Conservation (phyloP, 2,329 filamentous ascomycete species). For the Chalaropsis thielavioides region DNA sequence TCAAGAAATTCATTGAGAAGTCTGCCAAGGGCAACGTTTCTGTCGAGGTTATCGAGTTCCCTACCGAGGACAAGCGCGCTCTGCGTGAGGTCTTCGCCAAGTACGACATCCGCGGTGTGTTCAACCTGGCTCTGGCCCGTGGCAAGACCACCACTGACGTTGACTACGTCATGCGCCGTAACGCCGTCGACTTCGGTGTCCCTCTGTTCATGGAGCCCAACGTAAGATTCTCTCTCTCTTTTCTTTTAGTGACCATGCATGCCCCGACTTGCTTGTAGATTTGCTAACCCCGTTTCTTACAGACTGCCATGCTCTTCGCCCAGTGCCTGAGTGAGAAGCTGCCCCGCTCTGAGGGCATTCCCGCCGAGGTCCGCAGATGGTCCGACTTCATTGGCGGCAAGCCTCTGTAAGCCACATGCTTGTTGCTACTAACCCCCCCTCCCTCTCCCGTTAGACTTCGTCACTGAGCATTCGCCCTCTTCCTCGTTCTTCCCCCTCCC, state of each 20-base stretch:
- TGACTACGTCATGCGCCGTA: slow-evolving; percentile 90
- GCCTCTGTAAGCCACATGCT: slow-evolving; percentile 46
- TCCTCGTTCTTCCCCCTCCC: neutral
- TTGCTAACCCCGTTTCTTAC: slow-evolving; percentile 23
- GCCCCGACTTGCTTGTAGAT: slow-evolving; percentile 9
- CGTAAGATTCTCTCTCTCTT: slow-evolving; percentile 39
- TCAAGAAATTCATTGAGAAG: slow-evolving; percentile 73
- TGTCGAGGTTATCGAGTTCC: slow-evolving; percentile 91
- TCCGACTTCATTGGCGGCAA: slow-evolving; percentile 87
- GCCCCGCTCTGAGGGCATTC: slow-evolving; percentile 74
- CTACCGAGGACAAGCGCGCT: slow-evolving; percentile 87
- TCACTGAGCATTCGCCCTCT: neutral
- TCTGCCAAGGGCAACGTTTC: slow-evolving; percentile 49
- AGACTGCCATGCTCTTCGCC: slow-evolving; percentile 93
- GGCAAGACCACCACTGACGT: slow-evolving; percentile 77
- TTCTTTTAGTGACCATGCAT: neutral
- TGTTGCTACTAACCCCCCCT: neutral
- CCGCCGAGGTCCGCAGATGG: slow-evolving; percentile 83
- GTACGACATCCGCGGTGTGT: slow-evolving; percentile 88
- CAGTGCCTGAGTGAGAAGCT: slow-evolving; percentile 97
- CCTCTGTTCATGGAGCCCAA: slow-evolving; percentile 97
- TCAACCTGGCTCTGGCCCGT: slow-evolving; percentile 77
- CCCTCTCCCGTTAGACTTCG: neutral
- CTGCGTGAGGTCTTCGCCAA: slow-evolving; percentile 92
- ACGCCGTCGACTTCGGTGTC: slow-evolving; percentile 95